A percentile compares a stretch with the other conserved stretches of the same genome.
Conservation (phyloP, 2,329 filamentous ascomycete species). For the Ascosphaera apis region DNA sequence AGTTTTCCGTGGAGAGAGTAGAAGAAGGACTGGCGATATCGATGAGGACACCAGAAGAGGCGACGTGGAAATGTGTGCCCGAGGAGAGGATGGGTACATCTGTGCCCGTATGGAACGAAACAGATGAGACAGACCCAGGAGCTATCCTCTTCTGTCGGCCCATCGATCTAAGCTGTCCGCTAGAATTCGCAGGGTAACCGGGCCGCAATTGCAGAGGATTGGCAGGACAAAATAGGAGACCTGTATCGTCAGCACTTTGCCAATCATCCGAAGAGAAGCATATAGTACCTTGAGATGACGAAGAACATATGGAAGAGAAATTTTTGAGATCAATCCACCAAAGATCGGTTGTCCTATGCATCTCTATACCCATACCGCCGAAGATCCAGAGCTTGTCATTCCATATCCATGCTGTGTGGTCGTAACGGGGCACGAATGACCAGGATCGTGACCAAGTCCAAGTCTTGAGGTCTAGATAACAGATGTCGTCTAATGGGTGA, state of each 20-base stretch:
- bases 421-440: slow-evolving; percentile 86
- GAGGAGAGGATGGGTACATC: slow-evolving; percentile 73
- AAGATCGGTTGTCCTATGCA: slow-evolving; percentile 89
- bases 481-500: slow-evolving; percentile 83
- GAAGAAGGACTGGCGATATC: slow-evolving; percentile 87
- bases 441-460: slow-evolving; percentile 94
- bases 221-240: slow-evolving; percentile 17
- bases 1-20: slow-evolving; percentile 67
- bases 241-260: slow-evolving; percentile 15
- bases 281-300: slow-evolving; percentile 33
- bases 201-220: slow-evolving; percentile 16
- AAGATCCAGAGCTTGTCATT: slow-evolving; percentile 89
- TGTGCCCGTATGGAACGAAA: slow-evolving; percentile 72
- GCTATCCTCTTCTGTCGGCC: slow-evolving; percentile 33
- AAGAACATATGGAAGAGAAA: slow-evolving; percentile 48
- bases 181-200: slow-evolving; percentile 51
- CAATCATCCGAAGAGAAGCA: neutral
- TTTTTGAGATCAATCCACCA: slow-evolving; percentile 96
- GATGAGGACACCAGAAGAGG: slow-evolving; percentile 74
- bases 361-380: slow-evolving; percentile 79
- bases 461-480: slow-evolving; percentile 88
- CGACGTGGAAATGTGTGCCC: slow-evolving; percentile 86
- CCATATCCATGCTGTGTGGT: slow-evolving; percentile 88
- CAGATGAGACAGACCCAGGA: slow-evolving; percentile 67
- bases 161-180: slow-evolving; percentile 31